These are phyloP conservation scores for Psidium friedrichsthalianum DNA, from an alignment of 345 rosid genomes.

Conservation along the genomic window DNA sequence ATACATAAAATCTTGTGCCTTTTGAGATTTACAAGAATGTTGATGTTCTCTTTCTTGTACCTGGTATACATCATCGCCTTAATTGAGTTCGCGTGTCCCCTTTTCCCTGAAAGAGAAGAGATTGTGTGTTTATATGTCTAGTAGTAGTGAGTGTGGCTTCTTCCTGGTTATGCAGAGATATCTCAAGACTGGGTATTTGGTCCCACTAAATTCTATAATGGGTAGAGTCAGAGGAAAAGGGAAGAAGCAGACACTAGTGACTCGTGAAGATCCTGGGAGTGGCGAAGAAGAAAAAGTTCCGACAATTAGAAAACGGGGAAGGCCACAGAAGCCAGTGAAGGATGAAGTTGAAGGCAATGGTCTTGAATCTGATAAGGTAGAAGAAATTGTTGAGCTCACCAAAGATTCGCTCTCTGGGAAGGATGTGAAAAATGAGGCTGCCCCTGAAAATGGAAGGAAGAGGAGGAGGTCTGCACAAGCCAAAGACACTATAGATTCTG, in stretches of 20 bases:
- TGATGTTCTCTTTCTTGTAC: not conserved
- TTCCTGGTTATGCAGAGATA: not conserved
- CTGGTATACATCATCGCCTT: not conserved
- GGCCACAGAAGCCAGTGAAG: conserved; percentile 47
- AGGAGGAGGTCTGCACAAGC: conserved; percentile 34
- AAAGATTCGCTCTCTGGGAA: conserved; percentile 23
- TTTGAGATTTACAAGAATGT: not conserved
- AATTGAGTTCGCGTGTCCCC: not conserved
- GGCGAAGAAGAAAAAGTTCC: conserved; percentile 62
- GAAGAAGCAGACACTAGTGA: conserved; percentile 37
- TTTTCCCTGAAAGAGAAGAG: not conserved
- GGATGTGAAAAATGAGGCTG: conserved; percentile 21
- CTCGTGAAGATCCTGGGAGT: conserved; percentile 37
- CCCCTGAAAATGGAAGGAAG: conserved; percentile 37
- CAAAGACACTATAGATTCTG: conserved; percentile 17
- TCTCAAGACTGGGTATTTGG: not conserved
- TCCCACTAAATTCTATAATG: conserved; percentile 7
- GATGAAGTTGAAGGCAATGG: conserved; percentile 35
- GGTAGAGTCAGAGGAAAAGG: conserved; percentile 69
- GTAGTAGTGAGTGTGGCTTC: not conserved
- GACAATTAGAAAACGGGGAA: conserved; percentile 48
- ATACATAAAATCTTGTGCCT: not conserved
- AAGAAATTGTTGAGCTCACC: conserved; percentile 26
- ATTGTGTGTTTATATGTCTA: not conserved
- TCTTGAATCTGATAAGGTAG: conserved; percentile 24